Evolutionary conservation across 1,284 basidiomycete species (phyloP).

Genomic region (Xerocomus nothofagi): DNA sequence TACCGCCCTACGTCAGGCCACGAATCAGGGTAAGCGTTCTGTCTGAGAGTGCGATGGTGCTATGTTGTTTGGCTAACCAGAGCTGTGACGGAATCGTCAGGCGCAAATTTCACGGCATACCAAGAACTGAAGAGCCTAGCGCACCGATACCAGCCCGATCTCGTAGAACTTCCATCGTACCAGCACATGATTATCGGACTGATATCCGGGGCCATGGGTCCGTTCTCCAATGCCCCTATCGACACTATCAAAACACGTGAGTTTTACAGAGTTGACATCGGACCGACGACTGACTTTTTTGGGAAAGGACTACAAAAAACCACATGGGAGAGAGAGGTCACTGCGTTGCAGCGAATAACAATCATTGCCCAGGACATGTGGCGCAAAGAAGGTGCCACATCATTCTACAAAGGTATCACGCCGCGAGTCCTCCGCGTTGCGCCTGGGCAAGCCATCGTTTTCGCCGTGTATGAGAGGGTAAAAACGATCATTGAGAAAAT

Average conservation of each 20-base stretch:
- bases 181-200: conserved; percentile 95
- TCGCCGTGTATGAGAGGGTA: conserved; percentile 89
- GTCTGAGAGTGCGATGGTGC: neutral
- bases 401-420: conserved; percentile 98
- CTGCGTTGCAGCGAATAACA: conserved; percentile 74
- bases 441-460: conserved; percentile 89
- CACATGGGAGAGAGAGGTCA: conserved; percentile 73
- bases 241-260: conserved; percentile 96
- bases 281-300: conserved; percentile 5
- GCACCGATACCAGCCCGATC: conserved; percentile 73
- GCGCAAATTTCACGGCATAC: conserved; percentile 98
- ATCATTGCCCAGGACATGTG: conserved; percentile 92
- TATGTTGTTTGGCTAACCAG: neutral
- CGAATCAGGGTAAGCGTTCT: conserved; percentile 81
- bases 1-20: conserved; percentile 95
- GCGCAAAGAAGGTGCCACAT: conserved; percentile 82
- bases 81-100: conserved; percentile 38
- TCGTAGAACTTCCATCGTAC: conserved; percentile 82
- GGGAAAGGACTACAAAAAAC: conserved; percentile 80
- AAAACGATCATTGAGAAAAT: conserved; percentile 72
- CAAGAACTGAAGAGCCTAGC: conserved; percentile 92
- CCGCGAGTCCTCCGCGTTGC: conserved; percentile 96
- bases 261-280: conserved; percentile 33
- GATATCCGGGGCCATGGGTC: conserved; percentile 96
- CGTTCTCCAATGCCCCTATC: conserved; percentile 95